Base-by-base conservation (phyloP, 177 flowering plant genomes). In the Vitis hybrid region DNA sequence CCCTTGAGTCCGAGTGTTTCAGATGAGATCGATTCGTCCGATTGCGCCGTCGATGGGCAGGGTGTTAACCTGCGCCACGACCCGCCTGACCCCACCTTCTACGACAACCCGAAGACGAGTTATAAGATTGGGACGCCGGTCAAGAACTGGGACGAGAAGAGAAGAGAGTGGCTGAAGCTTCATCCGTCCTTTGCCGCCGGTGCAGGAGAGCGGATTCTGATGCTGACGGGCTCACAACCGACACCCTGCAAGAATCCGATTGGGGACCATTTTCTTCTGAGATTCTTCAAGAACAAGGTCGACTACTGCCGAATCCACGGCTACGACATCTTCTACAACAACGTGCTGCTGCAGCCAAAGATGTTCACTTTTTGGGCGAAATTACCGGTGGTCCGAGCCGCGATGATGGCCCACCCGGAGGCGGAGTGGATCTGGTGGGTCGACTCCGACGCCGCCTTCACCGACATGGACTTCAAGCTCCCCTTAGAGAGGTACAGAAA, bases 391-490 rank as follows among this genome's bases (percentile, higher is more conserved):
- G 80, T 92, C 19, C 77, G 80, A 11, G 87, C 95, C 11, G 88
- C 91, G 10, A 92, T 90, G 97, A 23, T 92, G 49, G 91, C 95
- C 50, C 95, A 92, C 74, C 95, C 95, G 62, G 92, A 89, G 74
- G 85, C 80, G 21, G 95, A 92, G 85, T 92, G 97, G 97, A 80
- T 91, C 80, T 91, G 90, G 90, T 91, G 94, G 97, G 88, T 91
- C 51, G 97, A 90, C 82, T 86, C 93, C 51, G 97, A 91, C 79
- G 97, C 97, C 9, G 70, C 78, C 48, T 76, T 91, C 74, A 87
- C 94, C 32, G 94, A 90, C 75, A 91, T 91, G 97, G 97, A 90
- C 18, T 91, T 88, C 78, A 80, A 80, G 78, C 81, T 87, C 10
- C 97, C 97, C 1, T 61, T 91, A 13, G 75, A 75, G 21, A 70